Base-by-base conservation (phyloP, 2,329 filamentous ascomycete genomes). In the Diaporthe citrichinensis region DNA sequence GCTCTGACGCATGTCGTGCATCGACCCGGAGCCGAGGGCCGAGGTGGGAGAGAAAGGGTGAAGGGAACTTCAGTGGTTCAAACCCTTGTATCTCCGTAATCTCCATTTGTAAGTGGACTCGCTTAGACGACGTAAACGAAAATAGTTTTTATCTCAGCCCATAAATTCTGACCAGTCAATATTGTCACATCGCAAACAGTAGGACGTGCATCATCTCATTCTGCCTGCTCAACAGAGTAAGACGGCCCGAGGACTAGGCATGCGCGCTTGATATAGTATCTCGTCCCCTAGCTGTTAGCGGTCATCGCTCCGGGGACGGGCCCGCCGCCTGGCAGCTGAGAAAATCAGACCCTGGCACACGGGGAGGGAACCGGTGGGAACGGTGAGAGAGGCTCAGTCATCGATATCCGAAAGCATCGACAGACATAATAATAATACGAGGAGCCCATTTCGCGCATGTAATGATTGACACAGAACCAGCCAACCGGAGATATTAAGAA, bases 201-300 rank as follows among this genome's bases (percentile, higher is more conserved):
- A 51, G 23, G 28, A 23, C 31, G 20, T 34, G 46, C 62, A 68
- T 28, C 20, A 9, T 41, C 44, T 34, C 41, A 9, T 53, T 28
- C 46, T 68, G 62, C 62, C 65, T 68, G 46, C 65, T 68, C 12
- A 53, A 68, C 44, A 53, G 31, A 53, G 65, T 53, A 68, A 68
- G 44, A 28, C 31, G n/a, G 65, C 14, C 65, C 65, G 65, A 20
- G 46, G 4, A 14, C 65, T 68, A 53, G 23, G 14, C 31, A 39
- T 53, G 34, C 65, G 46, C 53, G 65, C 46, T n/a, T 53, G 46
- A 28, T 36, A 53, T 53, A 53, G 46, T 53, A 68, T 39, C 4
- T 53, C 46, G 14, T 68, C 65, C 65, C 53, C 65, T 68, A 68
- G 65, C 65, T 68, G 65, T 53, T 68, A 68, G 49, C 65, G 65